These are phyloP conservation scores for Phytophthora aleatoria DNA, from an alignment of 352 stramenopile species.

Conservation along the genomic window DNA sequence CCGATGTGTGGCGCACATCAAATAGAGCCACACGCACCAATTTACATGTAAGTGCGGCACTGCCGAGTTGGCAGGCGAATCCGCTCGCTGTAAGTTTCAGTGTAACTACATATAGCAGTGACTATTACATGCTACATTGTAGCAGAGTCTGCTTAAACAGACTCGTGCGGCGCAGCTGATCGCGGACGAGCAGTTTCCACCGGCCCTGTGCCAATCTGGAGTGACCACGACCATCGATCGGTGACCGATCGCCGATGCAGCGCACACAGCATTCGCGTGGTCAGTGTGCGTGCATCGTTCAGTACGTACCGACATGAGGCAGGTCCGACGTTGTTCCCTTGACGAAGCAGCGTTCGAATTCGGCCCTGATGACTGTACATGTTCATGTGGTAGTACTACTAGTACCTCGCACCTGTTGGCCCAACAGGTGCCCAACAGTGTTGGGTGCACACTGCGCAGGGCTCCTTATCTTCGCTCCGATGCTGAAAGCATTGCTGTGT, in stretches of 20 bases:
- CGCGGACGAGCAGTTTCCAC: constrained; percentile 19
- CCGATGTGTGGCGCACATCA: background rate
- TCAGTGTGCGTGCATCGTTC: no score
- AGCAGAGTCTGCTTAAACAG: no score
- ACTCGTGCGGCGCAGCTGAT: constrained; percentile 12
- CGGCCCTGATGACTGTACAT: constrained; percentile 9
- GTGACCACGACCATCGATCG: background rate
- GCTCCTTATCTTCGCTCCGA: background rate
- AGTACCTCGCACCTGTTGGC: no score
- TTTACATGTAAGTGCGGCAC: no score
- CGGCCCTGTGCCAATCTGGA: background rate
- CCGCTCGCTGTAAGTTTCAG: no score
- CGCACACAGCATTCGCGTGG: no score
- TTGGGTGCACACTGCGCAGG: no score
- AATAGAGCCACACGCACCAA: background rate
- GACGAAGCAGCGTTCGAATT: constrained; percentile 9
- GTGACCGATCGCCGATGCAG: no score
- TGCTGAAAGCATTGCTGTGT: constrained; percentile 6
- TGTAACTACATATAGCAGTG: no score
- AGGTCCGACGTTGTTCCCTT: background rate
- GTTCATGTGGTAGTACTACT: background rate
- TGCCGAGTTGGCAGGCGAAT: no score
- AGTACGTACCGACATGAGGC: background rate
- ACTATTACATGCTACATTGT: no score
- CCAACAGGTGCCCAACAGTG: no score